Conservation (phyloP, 371 early-diverging fungal species). For the Coemansia sp. region DNA sequence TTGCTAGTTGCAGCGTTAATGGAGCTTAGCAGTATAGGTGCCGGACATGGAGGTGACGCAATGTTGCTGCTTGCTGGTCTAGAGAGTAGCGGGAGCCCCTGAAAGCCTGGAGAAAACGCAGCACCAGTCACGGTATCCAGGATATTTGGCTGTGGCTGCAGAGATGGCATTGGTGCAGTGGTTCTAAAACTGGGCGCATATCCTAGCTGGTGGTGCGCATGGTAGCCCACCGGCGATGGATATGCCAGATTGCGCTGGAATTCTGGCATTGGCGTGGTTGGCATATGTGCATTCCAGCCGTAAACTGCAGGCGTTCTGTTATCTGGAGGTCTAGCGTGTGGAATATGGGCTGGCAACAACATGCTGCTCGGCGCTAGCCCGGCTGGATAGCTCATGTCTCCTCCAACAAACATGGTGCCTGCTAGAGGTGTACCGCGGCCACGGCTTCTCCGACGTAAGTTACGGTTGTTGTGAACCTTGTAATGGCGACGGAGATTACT, state of each 20-base stretch:
- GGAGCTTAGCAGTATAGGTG: not conserved
- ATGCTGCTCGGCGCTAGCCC: not conserved
- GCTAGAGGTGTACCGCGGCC: not conserved
- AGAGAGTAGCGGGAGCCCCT: conserved; percentile 6
- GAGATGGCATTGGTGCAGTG: not conserved
- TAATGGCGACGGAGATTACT: conserved; percentile 54
- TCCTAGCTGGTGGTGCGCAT: not conserved
- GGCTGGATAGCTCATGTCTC: no score
- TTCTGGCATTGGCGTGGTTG: not conserved
- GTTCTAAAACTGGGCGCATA: conserved; percentile 16
- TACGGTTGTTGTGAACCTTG: conserved; percentile 31
- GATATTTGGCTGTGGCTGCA: not conserved
- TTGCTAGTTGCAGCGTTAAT: not conserved
- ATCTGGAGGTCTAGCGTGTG: not conserved
- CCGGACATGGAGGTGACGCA: not conserved
- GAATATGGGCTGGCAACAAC: not conserved
- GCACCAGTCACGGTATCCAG: not conserved
- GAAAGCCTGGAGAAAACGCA: not conserved
- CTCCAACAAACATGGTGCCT: not conserved
- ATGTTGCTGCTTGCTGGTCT: not conserved
- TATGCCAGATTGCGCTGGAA: not conserved
- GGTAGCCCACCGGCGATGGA: not conserved
- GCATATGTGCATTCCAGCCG: not conserved
- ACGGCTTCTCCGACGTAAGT: not conserved
- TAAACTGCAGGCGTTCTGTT: no score